phyloP scores from a whole-genome alignment of 1,139 yeast species.

The Hyphopichia wangnamkhiaoensis region DNA sequence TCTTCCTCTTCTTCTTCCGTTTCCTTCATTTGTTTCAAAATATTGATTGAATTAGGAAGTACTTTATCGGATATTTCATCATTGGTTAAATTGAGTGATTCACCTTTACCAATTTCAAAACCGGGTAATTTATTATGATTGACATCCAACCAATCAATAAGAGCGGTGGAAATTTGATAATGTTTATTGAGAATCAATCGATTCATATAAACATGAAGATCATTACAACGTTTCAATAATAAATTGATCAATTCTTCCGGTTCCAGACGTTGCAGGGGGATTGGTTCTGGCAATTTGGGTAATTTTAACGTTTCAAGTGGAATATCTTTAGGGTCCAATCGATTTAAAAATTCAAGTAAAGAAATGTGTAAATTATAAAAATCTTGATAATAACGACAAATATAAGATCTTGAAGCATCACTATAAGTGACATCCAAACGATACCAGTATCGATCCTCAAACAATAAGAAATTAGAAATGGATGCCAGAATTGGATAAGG shows the following conservation, averaged over 20 bases:
- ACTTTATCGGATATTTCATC: conserved; percentile 22
- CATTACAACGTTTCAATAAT: conserved; percentile 30
- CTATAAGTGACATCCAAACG: conserved; percentile 39
- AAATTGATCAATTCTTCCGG: conserved; percentile 10
- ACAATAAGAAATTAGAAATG: conserved; percentile 36
- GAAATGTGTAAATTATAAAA: conserved; percentile 41
- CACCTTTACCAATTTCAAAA: conserved; percentile 11
- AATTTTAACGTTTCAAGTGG: conserved; percentile 23
- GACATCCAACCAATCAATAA: conserved; percentile 36
- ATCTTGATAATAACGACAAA: conserved; percentile 45
- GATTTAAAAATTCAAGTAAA: conserved; percentile 15
- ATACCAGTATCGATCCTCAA: conserved; percentile 43
- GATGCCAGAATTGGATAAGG: conserved; percentile 33
- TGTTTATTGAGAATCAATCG: conserved; percentile 22
- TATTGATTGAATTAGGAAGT: conserved; percentile 24
- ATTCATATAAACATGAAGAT: conserved; percentile 37
- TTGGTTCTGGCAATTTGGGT: conserved; percentile 48
- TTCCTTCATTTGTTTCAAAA: conserved; percentile 11
- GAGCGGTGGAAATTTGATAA: conserved; percentile 26
- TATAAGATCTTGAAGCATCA: conserved; percentile 28
- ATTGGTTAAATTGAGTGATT: conserved; percentile 7
- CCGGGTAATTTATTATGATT: conserved; percentile 25
- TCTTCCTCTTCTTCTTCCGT: conserved; percentile 5
- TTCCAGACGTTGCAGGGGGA: conserved; percentile 21
- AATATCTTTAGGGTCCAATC: background rate